Conservation (phyloP, 164 flowering plant genomes). For the Dillenia suffruticosa region DNA sequence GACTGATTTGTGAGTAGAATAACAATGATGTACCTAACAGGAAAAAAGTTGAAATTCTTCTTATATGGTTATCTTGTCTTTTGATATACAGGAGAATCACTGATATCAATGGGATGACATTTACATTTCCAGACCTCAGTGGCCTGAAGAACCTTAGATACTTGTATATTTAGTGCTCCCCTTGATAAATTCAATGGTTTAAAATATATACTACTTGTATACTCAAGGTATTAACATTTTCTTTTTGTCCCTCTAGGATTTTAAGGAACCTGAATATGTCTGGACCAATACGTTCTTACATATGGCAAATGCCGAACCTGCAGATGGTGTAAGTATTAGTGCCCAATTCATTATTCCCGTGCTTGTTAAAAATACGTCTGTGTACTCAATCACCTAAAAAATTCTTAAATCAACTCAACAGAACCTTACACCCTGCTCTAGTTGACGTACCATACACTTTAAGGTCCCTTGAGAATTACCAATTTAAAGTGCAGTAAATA, state of each 20-base stretch:
- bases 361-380: not conserved
- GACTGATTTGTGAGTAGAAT: constrained; percentile 34
- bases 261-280: constrained; percentile 43
- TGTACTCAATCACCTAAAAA: too few species aligned
- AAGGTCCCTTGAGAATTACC: too few species aligned
- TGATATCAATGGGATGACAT: constrained; percentile 35
- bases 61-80: not conserved
- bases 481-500: too few species aligned
- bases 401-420: too few species aligned
- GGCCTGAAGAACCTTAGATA: constrained; percentile 24
- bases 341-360: not conserved
- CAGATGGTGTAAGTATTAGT: constrained; percentile 38
- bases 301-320: constrained; percentile 32
- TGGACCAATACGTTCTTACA: constrained; percentile 43
- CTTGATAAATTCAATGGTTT: too few species aligned
- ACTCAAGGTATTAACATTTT: not conserved
- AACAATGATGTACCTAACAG: too few species aligned
- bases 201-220: not conserved
- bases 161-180: constrained; percentile 31
- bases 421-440: too few species aligned
- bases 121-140: constrained; percentile 34
- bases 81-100: constrained; percentile 41
- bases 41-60: not conserved
- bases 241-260: not conserved
- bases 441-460: too few species aligned